Evolutionary conservation across 176 grass and related monocot species (phyloP), one percentile per base, ranked within the genome.

Genomic region (Oryza brachyantha): DNA sequence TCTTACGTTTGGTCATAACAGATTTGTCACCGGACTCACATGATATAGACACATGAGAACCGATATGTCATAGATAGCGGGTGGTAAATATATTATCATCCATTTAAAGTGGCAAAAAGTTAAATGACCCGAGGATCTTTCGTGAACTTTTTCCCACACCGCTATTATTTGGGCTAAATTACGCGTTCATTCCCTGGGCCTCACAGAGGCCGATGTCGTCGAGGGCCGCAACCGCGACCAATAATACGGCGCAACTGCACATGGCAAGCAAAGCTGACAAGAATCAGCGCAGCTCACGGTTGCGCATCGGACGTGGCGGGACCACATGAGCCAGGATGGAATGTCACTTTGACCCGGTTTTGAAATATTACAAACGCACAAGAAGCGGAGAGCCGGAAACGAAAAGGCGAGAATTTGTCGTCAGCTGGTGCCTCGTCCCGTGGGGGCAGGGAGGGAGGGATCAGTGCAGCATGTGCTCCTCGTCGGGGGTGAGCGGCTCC

Each of bases 401-500:
- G 48, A 21, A 52, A 7, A n/a, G 6, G 3, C 2, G 45, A 21
- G 46, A 50, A 16, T 5, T 45, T 50, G 46, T 19, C 17, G 16
- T 50, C 46, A 16, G 46, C 4, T 50, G 46, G 46, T 50, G 16
- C 0, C n/a, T n/a, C n/a, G n/a, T n/a, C n/a, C n/a, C n/a, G n/a
- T n/a, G n/a, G n/a, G n/a, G n/a, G n/a, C 31, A 32, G 31, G 31
- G 31, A 32, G 3, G 31, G 31, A 2, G 3, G 43, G 43, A 13
- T 67, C 38, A 35, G 38, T 37, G 52, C 52, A 82, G 9, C 80
- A 79, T 79, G 46, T 11, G 31, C 40, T 0, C 3, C 86, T 88
- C 86, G 76, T 70, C 70, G 76, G 81, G 7, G 29, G 54, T 57
- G 81, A 84, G 86, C 62, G 81, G 77, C 76, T 81, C 71, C 26